Conservation (phyloP, 225 moss, liverwort and hornwort species). For the Anthoceros angustus region DNA sequence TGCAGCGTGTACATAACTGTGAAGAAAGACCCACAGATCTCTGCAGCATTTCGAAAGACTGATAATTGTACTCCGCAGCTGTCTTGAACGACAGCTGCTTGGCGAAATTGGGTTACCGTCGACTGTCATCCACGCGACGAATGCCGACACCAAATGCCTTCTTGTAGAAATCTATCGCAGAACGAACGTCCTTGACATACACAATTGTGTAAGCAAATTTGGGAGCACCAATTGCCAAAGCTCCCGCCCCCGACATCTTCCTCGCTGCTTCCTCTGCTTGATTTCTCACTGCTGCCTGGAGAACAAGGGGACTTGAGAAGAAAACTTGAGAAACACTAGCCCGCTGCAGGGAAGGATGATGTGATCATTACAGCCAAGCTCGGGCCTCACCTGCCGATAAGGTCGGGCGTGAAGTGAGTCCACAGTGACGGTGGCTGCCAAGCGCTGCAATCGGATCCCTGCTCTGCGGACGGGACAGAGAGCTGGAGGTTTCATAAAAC, state of each 20-base stretch:
- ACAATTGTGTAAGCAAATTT: slow-evolving; percentile 43
- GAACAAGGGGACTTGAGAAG: background rate
- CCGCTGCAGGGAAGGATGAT: background rate
- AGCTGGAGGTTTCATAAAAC: too few relatives aligned
- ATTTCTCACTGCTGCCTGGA: background rate
- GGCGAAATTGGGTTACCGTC: slow-evolving; percentile 20
- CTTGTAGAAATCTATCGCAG: slow-evolving; percentile 53
- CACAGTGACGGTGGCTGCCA: slow-evolving; percentile 2
- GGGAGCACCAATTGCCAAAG: slow-evolving; percentile 9
- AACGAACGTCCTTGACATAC: slow-evolving; percentile 48
- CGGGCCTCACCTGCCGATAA: background rate
- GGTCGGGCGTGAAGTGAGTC: background rate
- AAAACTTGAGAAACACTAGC: background rate
- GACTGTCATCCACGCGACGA: slow-evolving; percentile 28
- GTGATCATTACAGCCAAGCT: background rate
- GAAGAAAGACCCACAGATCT: background rate
- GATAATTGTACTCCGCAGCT: background rate
- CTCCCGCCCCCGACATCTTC: background rate
- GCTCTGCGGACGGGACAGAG: background rate
- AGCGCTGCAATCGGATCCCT: background rate
- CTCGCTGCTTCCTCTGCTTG: background rate
- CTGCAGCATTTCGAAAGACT: background rate
- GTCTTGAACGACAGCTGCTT: background rate
- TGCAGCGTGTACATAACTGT: slow-evolving; percentile 8
- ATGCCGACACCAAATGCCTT: slow-evolving; percentile 53